Conservation (phyloP, 768 basidiomycete species). For the Leccinum subtestaceum region DNA sequence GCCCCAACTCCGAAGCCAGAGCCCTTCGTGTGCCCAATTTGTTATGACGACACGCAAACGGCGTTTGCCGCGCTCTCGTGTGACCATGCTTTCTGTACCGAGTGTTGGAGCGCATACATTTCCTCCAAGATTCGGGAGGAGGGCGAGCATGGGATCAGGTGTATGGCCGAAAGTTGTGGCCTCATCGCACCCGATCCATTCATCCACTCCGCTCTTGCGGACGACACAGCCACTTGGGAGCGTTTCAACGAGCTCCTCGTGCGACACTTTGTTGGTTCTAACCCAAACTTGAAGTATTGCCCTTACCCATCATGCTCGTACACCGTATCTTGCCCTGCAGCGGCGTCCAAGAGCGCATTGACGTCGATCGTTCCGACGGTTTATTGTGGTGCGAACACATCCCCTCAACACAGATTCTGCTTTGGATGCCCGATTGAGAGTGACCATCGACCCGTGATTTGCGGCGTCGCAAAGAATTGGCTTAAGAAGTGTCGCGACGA, state of each 20-base stretch:
- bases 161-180: slow-evolving; percentile 79
- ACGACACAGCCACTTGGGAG: slow-evolving; percentile 50
- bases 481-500: slow-evolving; percentile 96
- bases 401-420: slow-evolving; percentile 75
- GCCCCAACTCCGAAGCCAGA: slow-evolving; percentile 33
- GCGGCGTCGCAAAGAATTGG: slow-evolving; percentile 88
- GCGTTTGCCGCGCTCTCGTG: slow-evolving; percentile 75
- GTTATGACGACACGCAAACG: slow-evolving; percentile 77
- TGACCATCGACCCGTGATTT: slow-evolving; percentile 92
- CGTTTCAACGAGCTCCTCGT: slow-evolving; percentile 88
- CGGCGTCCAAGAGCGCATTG: slow-evolving; percentile 69
- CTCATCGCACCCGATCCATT: slow-evolving; percentile 65
- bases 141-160: slow-evolving; percentile 67
- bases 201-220: slow-evolving; percentile 52
- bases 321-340: slow-evolving; percentile 88
- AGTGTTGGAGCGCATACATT: slow-evolving; percentile 82
- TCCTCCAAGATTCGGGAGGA: slow-evolving; percentile 80
- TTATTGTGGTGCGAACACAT: slow-evolving; percentile 66
- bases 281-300: slow-evolving; percentile 85
- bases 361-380: slow-evolving; percentile 86
- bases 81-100: slow-evolving; percentile 78
- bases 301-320: slow-evolving; percentile 93
- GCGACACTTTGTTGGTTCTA: slow-evolving; percentile 86
- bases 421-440: slow-evolving; percentile 89
- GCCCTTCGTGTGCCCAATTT: slow-evolving; percentile 88